Percentiles rank a stretch among this genome's conserved stretches.
These are phyloP conservation scores for Aspergillus novofumigatus DNA, from an alignment of 2,329 filamentous ascomycete genomes.

Conservation along the genomic window DNA sequence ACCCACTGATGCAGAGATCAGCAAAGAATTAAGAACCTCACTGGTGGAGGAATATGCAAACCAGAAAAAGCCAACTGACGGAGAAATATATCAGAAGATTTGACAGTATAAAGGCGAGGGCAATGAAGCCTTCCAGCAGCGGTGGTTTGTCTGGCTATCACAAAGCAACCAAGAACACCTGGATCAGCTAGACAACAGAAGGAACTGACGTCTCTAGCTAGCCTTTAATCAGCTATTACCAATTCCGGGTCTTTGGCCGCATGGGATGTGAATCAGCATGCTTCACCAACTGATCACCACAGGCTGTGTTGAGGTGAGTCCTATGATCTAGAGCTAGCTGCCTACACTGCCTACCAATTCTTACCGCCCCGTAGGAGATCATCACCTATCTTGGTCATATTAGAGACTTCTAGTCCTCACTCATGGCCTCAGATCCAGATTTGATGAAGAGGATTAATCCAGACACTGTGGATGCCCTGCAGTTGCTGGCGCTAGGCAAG, in stretches of 20 bases:
- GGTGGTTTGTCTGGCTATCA: constrained; percentile 16
- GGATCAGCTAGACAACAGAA: constrained; percentile 10
- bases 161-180: constrained; percentile 15
- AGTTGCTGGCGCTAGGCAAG: constrained; percentile 28
- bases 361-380: constrained; percentile 22
- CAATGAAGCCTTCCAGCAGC: constrained; percentile 14
- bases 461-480: constrained; percentile 28
- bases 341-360: not conserved
- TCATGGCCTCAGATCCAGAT: constrained; percentile 24
- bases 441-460: constrained; percentile 27
- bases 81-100: constrained; percentile 22
- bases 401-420: constrained; percentile 28
- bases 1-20: constrained; percentile 14
- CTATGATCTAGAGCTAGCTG: not conserved
- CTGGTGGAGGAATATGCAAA: constrained; percentile 20
- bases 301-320: constrained; percentile 31
- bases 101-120: constrained; percentile 18
- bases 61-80: constrained; percentile 16
- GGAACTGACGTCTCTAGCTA: constrained; percentile 12
- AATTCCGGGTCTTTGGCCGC: constrained; percentile 28
- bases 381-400: constrained; percentile 30
- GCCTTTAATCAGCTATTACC: constrained; percentile 31
- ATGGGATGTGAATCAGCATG: constrained; percentile 27
- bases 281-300: constrained; percentile 24
- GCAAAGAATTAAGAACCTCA: constrained; percentile 4